These are phyloP conservation scores for Gastrolobium bilobum DNA, from an alignment of 306 rosid genomes.

Conservation along the genomic window DNA sequence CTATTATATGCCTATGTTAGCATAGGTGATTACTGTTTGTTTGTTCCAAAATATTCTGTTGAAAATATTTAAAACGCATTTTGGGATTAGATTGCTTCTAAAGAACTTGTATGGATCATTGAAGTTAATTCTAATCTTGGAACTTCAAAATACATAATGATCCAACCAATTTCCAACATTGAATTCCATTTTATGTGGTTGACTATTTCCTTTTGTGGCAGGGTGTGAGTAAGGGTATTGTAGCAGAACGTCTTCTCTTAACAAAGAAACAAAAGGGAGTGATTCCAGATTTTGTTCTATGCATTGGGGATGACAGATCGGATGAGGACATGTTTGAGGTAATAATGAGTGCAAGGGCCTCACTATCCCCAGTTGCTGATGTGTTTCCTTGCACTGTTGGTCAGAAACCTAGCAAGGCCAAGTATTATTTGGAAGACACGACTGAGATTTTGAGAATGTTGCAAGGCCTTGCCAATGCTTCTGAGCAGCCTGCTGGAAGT, in stretches of 20 bases:
- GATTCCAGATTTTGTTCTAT: slow-evolving; percentile 58
- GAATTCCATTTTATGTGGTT: not conserved
- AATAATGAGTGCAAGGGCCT: slow-evolving; percentile 47
- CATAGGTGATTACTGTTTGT: not conserved
- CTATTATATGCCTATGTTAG: not conserved
- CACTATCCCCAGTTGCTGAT: slow-evolving; percentile 49
- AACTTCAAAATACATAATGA: not conserved
- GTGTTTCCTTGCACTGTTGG: slow-evolving; percentile 58
- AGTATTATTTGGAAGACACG: slow-evolving; percentile 72
- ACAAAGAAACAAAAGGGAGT: slow-evolving; percentile 57
- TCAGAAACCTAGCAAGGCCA: slow-evolving; percentile 59
- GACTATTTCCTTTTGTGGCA: slow-evolving; percentile 42
- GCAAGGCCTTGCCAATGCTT: slow-evolving; percentile 81
- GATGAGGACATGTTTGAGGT: slow-evolving; percentile 61
- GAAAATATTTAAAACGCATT: not conserved
- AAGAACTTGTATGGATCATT: slow-evolving; percentile 6
- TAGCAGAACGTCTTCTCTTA: slow-evolving; percentile 52
- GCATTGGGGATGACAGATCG: slow-evolving; percentile 58
- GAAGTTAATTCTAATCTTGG: not conserved
- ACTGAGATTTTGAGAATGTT: slow-evolving; percentile 87
- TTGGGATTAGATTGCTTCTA: not conserved
- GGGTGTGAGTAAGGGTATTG: slow-evolving; percentile 58
- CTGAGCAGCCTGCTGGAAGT: slow-evolving; percentile 61
- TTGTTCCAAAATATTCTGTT: not conserved
- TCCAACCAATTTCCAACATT: slow-evolving; percentile 6